These are phyloP conservation scores for Yamadazyma songkhlaensis DNA, from an alignment of 1,139 yeast species.

Conservation along the genomic window DNA sequence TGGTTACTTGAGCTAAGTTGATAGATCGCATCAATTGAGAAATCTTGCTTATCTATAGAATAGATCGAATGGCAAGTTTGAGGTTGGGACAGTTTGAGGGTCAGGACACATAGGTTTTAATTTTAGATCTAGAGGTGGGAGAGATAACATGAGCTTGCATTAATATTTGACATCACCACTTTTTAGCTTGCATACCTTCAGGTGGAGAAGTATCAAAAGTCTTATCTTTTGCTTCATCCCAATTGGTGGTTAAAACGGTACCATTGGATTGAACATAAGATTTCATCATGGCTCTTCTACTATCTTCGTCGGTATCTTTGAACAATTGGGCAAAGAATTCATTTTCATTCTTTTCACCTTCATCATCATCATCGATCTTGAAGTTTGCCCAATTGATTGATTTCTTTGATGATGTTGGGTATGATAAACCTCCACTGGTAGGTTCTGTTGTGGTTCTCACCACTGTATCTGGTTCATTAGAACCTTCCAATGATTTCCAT, in stretches of 20 bases:
- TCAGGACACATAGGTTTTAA: no score
- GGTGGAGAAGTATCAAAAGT: constrained; percentile 77
- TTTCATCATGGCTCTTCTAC: constrained; percentile 94
- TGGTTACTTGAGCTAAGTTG: no score
- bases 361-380: constrained; percentile 48
- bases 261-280: constrained; percentile 93
- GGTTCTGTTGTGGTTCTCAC: constrained; percentile 7
- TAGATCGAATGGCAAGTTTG: no score
- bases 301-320: constrained; percentile 81
- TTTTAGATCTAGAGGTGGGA: no score
- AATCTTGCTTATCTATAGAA: no score
- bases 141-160: not conserved
- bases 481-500: constrained; percentile 46
- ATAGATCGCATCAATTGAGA: no score
- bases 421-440: constrained; percentile 24
- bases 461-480: constrained; percentile 13
- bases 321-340: constrained; percentile 76
- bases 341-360: constrained; percentile 47
- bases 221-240: constrained; percentile 81
- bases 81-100: no score
- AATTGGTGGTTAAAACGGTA: constrained; percentile 87
- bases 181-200: constrained; percentile 56
- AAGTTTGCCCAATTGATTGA: constrained; percentile 73
- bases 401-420: constrained; percentile 64
- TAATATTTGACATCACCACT: constrained; percentile 26